Conservation (phyloP, 495 filamentous ascomycete genomes). For the Stereocaulon alpinum region DNA sequence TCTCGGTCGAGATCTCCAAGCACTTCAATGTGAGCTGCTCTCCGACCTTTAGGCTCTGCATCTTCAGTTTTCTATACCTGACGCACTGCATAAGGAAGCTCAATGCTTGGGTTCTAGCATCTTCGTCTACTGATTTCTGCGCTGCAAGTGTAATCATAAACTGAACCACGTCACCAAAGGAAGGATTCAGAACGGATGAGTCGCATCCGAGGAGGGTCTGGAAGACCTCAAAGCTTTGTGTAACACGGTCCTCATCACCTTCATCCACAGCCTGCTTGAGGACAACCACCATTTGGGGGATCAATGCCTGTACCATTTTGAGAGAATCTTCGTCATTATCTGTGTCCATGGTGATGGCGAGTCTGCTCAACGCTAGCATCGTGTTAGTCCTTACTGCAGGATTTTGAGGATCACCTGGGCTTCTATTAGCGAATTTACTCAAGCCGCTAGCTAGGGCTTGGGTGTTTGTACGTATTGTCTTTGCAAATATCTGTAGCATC, state of each 20-base stretch:
- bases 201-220: constrained; percentile 90
- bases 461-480: constrained; percentile 52
- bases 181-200: constrained; percentile 64
- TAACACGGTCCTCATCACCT: constrained; percentile 72
- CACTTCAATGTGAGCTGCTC: constrained; percentile 77
- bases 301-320: constrained; percentile 58
- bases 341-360: constrained; percentile 77
- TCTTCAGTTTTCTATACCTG: constrained; percentile 87
- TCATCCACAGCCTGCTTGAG: constrained; percentile 71
- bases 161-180: constrained; percentile 81
- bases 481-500: constrained; percentile 73
- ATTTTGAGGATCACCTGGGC: constrained; percentile 62
- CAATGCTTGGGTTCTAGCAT: constrained; percentile 78
- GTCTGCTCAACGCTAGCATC: constrained; percentile 79
- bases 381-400: constrained; percentile 89
- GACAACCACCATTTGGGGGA: constrained; percentile 83
- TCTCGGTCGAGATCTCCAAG: constrained; percentile 78
- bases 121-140: constrained; percentile 65
- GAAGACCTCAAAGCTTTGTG: constrained; percentile 93
- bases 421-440: neutral
- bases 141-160: constrained; percentile 88
- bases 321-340: constrained; percentile 70
- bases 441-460: neutral
- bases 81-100: constrained; percentile 89
- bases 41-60: constrained; percentile 75